A percentile compares a stretch with the other conserved stretches of the same genome.
Evolutionary conservation across 169 alveolate genomes (phyloP).

Genomic region (Cardiosporidium cionae): DNA sequence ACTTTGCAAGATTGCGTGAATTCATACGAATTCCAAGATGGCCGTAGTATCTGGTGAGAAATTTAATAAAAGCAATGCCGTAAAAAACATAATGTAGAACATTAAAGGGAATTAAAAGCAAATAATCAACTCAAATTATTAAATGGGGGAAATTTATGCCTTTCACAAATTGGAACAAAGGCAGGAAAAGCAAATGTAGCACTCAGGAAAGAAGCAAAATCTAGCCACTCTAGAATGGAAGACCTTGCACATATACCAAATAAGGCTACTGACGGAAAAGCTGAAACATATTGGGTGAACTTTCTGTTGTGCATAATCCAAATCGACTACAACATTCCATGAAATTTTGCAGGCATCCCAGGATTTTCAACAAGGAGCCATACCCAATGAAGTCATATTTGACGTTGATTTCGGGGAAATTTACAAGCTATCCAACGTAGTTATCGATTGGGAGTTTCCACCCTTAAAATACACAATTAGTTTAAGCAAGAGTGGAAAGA

Average conservation of each 20-base stretch:
- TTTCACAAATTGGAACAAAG: slow-evolving; percentile 65
- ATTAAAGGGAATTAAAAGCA: slow-evolving; percentile 69
- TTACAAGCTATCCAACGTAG: slow-evolving; percentile 50
- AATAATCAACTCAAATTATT: slow-evolving; percentile 71
- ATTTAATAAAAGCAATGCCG: slow-evolving; percentile 23
- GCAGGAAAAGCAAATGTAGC: slow-evolving; percentile 79
- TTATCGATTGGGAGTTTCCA: slow-evolving; percentile 75
- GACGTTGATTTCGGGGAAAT: slow-evolving; percentile 59
- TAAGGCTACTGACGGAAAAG: not conserved
- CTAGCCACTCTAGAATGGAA: slow-evolving; percentile 51
- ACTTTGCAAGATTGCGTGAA: slow-evolving; percentile 37
- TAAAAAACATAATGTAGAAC: not conserved
- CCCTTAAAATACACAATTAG: slow-evolving; percentile 62
- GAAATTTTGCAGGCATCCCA: slow-evolving; percentile 1
- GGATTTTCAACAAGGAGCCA: slow-evolving; percentile 20
- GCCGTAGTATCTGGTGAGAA: slow-evolving; percentile 29
- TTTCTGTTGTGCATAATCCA: not conserved
- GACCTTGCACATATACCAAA: slow-evolving; percentile 10
- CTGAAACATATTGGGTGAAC: slow-evolving; percentile 67
- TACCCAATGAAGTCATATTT: slow-evolving; percentile 53
- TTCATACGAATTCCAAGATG: slow-evolving; percentile 16
- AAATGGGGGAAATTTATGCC: slow-evolving; percentile 71
- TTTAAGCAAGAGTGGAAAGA: slow-evolving; percentile 53
- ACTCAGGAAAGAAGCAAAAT: slow-evolving; percentile 48
- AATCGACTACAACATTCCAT: not conserved